A percentile compares a stretch with the other conserved stretches of the same genome.
Conservation (phyloP, 768 basidiomycete genomes). For the Tylopilus felleus region DNA sequence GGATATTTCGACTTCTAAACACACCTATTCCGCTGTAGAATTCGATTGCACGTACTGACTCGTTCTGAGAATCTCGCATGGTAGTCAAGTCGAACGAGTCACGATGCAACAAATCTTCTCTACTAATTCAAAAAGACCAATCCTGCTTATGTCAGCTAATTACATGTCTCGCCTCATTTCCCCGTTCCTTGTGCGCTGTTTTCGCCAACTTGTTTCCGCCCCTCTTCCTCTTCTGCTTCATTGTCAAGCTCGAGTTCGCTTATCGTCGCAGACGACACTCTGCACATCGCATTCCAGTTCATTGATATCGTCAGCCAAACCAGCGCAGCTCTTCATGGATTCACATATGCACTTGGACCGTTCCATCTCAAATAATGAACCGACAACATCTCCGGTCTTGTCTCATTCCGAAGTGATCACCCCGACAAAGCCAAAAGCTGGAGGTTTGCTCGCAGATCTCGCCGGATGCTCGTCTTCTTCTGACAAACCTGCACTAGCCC, state of each 20-base stretch:
- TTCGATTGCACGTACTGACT: slow-evolving; percentile 39
- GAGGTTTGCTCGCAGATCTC: slow-evolving; percentile 12
- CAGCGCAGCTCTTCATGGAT: slow-evolving; percentile 8
- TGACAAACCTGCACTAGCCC: slow-evolving; percentile 12
- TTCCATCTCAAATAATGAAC: slow-evolving; percentile 2
- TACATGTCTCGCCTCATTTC: slow-evolving; percentile 14
- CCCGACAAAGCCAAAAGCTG: slow-evolving; percentile 7
- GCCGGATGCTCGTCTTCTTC: slow-evolving; percentile 15
- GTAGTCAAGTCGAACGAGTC: background rate
- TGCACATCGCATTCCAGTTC: background rate
- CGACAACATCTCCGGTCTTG: background rate
- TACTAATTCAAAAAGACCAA: background rate
- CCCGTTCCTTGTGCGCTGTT: slow-evolving; percentile 1
- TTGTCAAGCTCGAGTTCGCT: background rate
- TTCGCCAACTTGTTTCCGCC: slow-evolving; percentile 3
- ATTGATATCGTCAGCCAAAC: background rate
- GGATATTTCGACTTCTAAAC: slow-evolving; percentile 1
- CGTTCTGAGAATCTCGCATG: slow-evolving; percentile 7
- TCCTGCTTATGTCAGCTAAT: slow-evolving; percentile 23
- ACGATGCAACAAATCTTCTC: background rate
- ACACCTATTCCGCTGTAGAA: slow-evolving; percentile 81
- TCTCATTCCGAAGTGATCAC: slow-evolving; percentile 11
- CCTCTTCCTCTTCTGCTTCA: background rate
- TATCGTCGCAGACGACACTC: background rate
- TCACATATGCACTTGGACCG: background rate